These are phyloP conservation scores for Podospora sp. DNA, from an alignment of 495 filamentous ascomycete species.

Conservation along the genomic window DNA sequence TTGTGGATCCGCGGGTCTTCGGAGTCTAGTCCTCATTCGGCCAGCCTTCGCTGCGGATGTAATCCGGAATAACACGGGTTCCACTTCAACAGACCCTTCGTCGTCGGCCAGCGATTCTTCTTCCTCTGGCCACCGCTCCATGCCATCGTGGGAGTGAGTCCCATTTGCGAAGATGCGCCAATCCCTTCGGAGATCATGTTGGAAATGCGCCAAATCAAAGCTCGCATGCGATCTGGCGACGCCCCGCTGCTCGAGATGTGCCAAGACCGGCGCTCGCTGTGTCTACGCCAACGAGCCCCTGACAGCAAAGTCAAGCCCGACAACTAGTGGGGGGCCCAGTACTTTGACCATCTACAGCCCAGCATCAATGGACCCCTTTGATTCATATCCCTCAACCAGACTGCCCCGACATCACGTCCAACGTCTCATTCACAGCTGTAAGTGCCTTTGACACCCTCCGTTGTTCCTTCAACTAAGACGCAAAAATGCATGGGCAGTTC, in stretches of 20 bases:
- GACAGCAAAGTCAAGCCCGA: slow-evolving; percentile 20
- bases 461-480: too few species aligned
- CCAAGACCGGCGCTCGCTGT: slow-evolving; percentile 46
- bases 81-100: too few species aligned
- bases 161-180: slow-evolving; percentile 42
- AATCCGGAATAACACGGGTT: too few species aligned
- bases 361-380: slow-evolving; percentile 51
- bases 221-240: slow-evolving; percentile 52
- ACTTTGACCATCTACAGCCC: slow-evolving; percentile 8
- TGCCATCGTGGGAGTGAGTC: too few species aligned
- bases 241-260: slow-evolving; percentile 54
- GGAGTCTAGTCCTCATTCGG: slow-evolving; percentile 28
- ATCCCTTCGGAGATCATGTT: slow-evolving; percentile 54
- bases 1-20: background rate
- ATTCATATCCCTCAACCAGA: slow-evolving; percentile 54
- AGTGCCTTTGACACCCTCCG: slow-evolving; percentile 27
- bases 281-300: slow-evolving; percentile 53
- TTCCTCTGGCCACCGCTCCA: background rate
- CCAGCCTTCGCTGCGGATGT: background rate
- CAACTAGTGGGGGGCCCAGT: background rate
- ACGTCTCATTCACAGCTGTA: slow-evolving; percentile 54
- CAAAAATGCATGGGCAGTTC: too few species aligned
- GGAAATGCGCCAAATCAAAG: slow-evolving; percentile 53
- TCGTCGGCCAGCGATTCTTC: background rate
- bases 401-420: slow-evolving; percentile 50